Conservation (phyloP, 495 filamentous ascomycete species). For the Penicillium maclennaniae region DNA sequence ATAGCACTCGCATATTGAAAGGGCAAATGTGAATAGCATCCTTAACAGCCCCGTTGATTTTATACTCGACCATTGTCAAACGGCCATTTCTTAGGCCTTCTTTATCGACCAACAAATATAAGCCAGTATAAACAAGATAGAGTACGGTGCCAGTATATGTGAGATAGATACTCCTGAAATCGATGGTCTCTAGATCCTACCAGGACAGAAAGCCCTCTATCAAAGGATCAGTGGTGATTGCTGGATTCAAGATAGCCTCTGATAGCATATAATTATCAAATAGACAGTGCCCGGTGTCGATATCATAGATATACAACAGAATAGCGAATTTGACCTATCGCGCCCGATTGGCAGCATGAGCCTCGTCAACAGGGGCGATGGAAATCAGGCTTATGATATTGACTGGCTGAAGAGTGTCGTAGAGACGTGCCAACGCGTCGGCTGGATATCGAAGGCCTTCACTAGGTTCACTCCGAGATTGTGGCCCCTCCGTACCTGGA, state of each 20-base stretch:
- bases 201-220: conserved; percentile 2
- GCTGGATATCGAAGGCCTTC: conserved; percentile 4
- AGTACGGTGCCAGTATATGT: conserved; percentile 2
- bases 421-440: conserved; percentile 2
- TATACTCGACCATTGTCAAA: not conserved
- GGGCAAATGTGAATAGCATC: not conserved
- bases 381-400: not conserved
- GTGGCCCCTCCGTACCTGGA: conserved; percentile 4
- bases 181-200: not conserved
- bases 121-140: not conserved
- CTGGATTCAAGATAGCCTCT: conserved; percentile 2
- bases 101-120: conserved; percentile 3
- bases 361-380: conserved; percentile 3
- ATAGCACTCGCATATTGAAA: not conserved
- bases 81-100: not conserved
- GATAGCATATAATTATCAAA: not conserved
- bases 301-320: conserved; percentile 5
- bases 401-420: not conserved
- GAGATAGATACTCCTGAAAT: conserved; percentile 1
- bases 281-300: conserved; percentile 3
- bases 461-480: not conserved
- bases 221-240: conserved; percentile 1
- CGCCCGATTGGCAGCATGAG: not conserved
- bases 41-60: conserved; percentile 1
- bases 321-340: conserved; percentile 4